phyloP scores from a whole-genome alignment of 139 green algal genomes.

The Trebouxia sp. region DNA sequence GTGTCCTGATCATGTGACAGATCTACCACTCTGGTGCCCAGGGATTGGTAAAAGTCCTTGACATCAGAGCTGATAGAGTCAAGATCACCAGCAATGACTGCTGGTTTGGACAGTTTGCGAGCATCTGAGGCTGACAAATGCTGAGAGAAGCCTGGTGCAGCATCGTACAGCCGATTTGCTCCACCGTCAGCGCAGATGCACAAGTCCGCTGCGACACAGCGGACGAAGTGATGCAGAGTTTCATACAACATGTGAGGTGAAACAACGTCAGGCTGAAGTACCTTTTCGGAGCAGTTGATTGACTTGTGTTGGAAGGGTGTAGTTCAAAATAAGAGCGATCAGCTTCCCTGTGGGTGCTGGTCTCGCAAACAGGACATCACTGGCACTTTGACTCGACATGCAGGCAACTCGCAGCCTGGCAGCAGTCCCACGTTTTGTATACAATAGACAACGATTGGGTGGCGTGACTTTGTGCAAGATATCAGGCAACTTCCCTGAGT shows the following conservation, averaged over 20 bases:
- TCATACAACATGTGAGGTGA: too few relatives aligned
- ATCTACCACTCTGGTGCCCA: slow-evolving; percentile 61
- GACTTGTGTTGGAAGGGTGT: not conserved
- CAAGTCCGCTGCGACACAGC: slow-evolving; percentile 51
- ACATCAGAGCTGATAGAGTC: slow-evolving; percentile 79
- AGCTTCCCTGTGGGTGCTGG: not conserved
- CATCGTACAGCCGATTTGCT: slow-evolving; percentile 87
- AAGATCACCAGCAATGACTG: slow-evolving; percentile 85
- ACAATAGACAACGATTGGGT: too few relatives aligned
- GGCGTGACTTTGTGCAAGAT: too few relatives aligned
- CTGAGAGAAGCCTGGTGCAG: slow-evolving; percentile 51
- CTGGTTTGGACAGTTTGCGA: slow-evolving; percentile 51
- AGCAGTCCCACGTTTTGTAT: too few relatives aligned
- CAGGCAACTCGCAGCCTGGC: too few relatives aligned
- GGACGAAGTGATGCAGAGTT: too few relatives aligned
- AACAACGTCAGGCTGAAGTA: too few relatives aligned
- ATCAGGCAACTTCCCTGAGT: too few relatives aligned
- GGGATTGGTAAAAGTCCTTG: slow-evolving; percentile 54
- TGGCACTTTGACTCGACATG: too few relatives aligned
- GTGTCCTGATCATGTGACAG: slow-evolving; percentile 83
- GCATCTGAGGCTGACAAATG: not conserved
- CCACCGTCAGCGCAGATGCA: slow-evolving; percentile 91
- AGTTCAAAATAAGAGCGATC: slow-evolving; percentile 7
- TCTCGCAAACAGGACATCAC: not conserved
- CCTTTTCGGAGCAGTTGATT: not conserved